Base-by-base conservation (phyloP, 306 rosid genomes). In the Prunus padus region DNA sequence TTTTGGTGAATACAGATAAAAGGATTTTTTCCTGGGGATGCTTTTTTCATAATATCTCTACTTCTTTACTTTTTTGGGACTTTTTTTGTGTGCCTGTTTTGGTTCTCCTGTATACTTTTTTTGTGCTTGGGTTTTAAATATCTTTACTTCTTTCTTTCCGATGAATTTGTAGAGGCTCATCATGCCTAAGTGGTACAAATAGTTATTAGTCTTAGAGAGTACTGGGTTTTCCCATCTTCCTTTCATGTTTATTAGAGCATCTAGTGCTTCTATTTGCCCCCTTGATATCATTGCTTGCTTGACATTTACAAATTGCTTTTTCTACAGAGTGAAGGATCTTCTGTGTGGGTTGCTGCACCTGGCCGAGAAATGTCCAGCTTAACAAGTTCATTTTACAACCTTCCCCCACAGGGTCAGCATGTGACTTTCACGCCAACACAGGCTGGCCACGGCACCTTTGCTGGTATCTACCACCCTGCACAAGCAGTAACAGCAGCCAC, bases 301-400 rank as follows among this genome's bases (percentile, higher is more conserved):
- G 59, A 75, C 44, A 20, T 62, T 54, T 66, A 51, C 67, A n/a
- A 37, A 56, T 71, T 76, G 65, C 61, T 74, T 79, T 79, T 85
- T 76, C 31, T 16, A 69, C 88, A 95, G 99, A 95, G 89, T 2
- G 97, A 95, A 87, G 93, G 97, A 74, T 90, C 96, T 2, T 90
- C 96, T 11, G 91, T 95, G 72, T 95, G 99, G 99, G 83, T 92
- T 79, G 91, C 97, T 78, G 96, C 96, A 60, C 92, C 99, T 11
- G 92, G 96, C 79, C 89, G 99, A 68, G 99, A 95, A 63, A 80
- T 95, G 13, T 74, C 96, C 50, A 88, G 85, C 82, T 82, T 95
- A 1, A 69, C 96, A 18, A 90, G 90, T 83, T 90, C 99, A 30
- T 95, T 87, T 79, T 95, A 95, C 91, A 95, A 84, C 84, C 88